Evolutionary conservation across 2,329 filamentous ascomycete genomes (phyloP), one percentile per base, ranked within the genome.

Genomic region (Xylaria sp.): DNA sequence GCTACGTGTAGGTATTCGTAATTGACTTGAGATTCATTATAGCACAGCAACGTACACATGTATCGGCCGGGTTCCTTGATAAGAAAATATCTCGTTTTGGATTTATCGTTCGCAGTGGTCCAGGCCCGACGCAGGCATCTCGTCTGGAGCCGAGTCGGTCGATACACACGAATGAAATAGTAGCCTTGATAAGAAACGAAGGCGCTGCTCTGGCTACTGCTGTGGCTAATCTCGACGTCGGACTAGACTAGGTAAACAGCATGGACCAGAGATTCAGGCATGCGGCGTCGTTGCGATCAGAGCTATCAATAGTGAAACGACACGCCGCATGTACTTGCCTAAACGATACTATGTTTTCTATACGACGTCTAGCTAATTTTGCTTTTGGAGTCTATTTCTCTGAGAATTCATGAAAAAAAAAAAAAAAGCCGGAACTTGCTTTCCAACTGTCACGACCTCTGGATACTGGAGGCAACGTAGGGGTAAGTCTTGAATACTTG

Each of bases 271-370:
- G 15, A 54, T 9, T 33, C 33, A 11, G 20, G 51, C 17, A 42
- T 44, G 28, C n/a, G 13, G 4, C n/a, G 28, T 44, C 20, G n/a
- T 59, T 23, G 13, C 26, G 23, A n/a, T 26, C 6, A 4, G 15
- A 40, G 33, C 31, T 28, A 31, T 46, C 20, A 31, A 62, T 33
- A 4, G 31, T 33, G 51, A 63, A 53, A 26, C n/a, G 17, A 38
- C 28, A 26, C 20, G 33, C 23, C 42, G 58, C 40, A 62, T 56
- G 33, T 31, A 51, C 64, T 57, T 66, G n/a, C 49, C 58, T 46
- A 31, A 48, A n/a, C 2, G 13, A 46, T 59, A 11, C 17, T 4
- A 33, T 59, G 2, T 23, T 28, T 44, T 46, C 26, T 31, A 59
- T 15, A 57, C 40, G 13, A 11, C 26, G 2, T 59, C 56, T 5